phyloP scores from a whole-genome alignment of 2,329 filamentous ascomycete species.

The Arthrobotrys entomopaga region DNA sequence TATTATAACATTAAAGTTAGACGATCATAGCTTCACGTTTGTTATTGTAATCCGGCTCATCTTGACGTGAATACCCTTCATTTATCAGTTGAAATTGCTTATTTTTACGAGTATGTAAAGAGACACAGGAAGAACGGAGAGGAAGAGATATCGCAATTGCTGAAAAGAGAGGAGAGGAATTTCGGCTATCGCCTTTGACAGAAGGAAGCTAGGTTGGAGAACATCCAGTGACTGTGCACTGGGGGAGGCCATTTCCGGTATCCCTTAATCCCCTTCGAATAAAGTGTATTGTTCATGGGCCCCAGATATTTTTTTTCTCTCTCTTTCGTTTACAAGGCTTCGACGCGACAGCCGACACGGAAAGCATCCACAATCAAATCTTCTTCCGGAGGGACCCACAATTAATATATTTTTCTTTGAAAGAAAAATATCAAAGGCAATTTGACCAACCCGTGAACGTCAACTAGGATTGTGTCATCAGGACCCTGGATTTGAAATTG shows the following conservation, averaged over 20 bases:
- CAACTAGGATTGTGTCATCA: too few species aligned
- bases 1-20: constrained; percentile 5
- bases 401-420: too few species aligned
- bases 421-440: too few species aligned
- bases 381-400: too few species aligned
- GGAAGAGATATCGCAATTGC: background rate
- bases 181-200: constrained; percentile 37
- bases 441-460: too few species aligned
- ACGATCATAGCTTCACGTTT: background rate
- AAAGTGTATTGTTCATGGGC: constrained; percentile 24
- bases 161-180: background rate
- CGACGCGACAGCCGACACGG: background rate
- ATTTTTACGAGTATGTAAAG: too few species aligned
- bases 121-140: background rate
- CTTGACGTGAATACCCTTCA: background rate
- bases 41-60: background rate
- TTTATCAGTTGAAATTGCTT: too few species aligned
- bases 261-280: constrained; percentile 52
- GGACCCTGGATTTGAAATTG: too few species aligned
- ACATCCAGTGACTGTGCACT: background rate
- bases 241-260: constrained; percentile 27
- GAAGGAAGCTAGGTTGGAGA: constrained; percentile 12
- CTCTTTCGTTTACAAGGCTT: constrained; percentile 38
- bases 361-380: too few species aligned
- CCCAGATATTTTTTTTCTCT: constrained; percentile 21